Evolutionary conservation across 495 filamentous ascomycete genomes (phyloP), one percentile per base, ranked within the genome.

Genomic region (Evernia prunastri): DNA sequence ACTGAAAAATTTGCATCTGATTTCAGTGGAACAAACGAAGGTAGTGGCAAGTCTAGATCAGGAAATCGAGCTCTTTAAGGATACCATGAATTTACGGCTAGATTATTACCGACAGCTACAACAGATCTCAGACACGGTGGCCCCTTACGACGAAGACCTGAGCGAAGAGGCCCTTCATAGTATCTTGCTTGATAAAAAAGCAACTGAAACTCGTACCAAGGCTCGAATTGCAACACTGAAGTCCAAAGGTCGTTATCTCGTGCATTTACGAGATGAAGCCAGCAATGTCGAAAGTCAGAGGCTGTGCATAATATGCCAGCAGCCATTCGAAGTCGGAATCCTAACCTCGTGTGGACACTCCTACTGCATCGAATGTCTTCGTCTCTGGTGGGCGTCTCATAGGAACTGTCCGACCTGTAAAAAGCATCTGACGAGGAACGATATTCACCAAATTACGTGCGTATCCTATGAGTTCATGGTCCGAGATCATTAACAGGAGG

Each of bases 91-190:
- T 68, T 79, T 85, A 56, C 84, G 93, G 17, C 75, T 96, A 9
- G 90, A 93, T 45, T 97, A 88, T 65, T 96, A 96, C 72, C 84
- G 87, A 0, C 93, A 96, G 68, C 76, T 98, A 25, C 93, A 97
- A 71, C 81, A 83, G 23, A 84, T 97, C 40, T 97, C 93, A 0
- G 92, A 96, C 73, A 91, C 82, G 29, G 90, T 96, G 1, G 83
- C 81, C 12, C 87, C 88, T 11, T 87, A 87, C 51, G 86, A 90
- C 66, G 80, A 84, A 47, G 78, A 84, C 56, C 76, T 77, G 60
- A 75, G 79, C 39, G 77, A 78, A 7, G 72, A 75, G 57, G 73
- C 80, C 15, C 70, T 82, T 68, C 73, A 73, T 42, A 72, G 66
- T 54, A 69, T 65, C 27, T 69, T 78, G 15, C 80, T 70, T 20